phyloP scores from a whole-genome alignment of 1,139 yeast species.

The Suhomyces chickasaworum region DNA sequence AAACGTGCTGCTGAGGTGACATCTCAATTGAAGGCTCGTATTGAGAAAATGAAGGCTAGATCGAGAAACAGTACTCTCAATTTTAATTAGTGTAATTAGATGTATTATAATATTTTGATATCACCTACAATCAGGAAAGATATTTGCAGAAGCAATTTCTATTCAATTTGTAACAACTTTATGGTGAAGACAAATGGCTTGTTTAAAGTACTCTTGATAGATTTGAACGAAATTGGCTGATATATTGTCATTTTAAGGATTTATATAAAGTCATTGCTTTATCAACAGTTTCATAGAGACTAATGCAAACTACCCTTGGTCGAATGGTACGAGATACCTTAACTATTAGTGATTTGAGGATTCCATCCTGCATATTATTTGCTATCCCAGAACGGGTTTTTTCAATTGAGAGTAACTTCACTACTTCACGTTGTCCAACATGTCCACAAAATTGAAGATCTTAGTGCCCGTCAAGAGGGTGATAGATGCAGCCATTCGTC shows the following conservation, averaged over 20 bases:
- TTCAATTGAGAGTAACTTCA: conserved; percentile 3
- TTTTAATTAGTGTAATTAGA: conserved; percentile 10
- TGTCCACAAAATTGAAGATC: conserved; percentile 64
- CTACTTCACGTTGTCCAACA: conserved; percentile 33
- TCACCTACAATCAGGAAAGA: background rate
- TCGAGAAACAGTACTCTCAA: conserved; percentile 32
- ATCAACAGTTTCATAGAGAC: no score
- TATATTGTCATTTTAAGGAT: no score
- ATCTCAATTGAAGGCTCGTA: conserved; percentile 78
- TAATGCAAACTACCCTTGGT: no score
- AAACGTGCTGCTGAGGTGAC: conserved; percentile 89
- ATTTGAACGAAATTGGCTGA: no score
- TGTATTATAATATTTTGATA: conserved; percentile 4
- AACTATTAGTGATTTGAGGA: no score
- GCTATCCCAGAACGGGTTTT: conserved; percentile 12
- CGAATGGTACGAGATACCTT: no score
- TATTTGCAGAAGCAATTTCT: no score
- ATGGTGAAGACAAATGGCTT: no score
- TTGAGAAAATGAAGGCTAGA: conserved; percentile 84
- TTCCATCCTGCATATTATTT: background rate
- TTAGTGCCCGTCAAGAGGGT: conserved; percentile 95
- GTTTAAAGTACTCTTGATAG: no score
- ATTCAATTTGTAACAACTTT: no score
- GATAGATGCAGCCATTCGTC: conserved; percentile 90
- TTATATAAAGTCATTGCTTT: no score